A percentile compares a stretch with the other conserved stretches of the same genome.
These are phyloP conservation scores for Trichoderma gamsii DNA, from an alignment of 495 filamentous ascomycete genomes.

Conservation along the genomic window DNA sequence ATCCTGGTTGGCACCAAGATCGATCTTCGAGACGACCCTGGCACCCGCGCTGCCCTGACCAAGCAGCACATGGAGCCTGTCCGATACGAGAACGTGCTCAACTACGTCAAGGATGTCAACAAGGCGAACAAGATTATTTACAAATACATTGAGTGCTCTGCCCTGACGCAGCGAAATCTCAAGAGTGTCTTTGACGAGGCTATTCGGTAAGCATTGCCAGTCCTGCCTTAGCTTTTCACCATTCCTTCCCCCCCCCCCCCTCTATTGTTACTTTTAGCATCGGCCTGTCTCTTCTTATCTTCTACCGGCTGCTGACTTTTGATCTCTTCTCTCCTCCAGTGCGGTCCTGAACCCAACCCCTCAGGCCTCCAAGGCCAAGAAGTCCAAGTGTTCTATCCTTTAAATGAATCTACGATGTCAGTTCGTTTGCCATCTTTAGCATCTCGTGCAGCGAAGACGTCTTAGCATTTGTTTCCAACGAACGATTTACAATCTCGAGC, in stretches of 20 bases:
- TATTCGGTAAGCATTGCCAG: constrained; percentile 60
- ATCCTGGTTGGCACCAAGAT: constrained; percentile 97
- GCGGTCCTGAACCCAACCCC: constrained; percentile 79
- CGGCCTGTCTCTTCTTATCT: neutral
- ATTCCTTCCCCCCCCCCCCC: no score
- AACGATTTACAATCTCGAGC: constrained; percentile 10
- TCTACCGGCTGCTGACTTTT: neutral
- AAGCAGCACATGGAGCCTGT: constrained; percentile 88
- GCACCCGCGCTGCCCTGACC: constrained; percentile 67
- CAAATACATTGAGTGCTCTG: constrained; percentile 98
- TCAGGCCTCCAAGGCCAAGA: constrained; percentile 54
- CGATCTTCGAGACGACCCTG: constrained; percentile 86
- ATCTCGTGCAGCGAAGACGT: constrained; percentile 9
- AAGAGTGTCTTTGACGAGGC: constrained; percentile 98
- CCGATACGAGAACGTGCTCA: constrained; percentile 78
- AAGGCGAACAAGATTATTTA: constrained; percentile 43
- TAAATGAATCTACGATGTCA: constrained; percentile 33
- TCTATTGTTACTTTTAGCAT: neutral
- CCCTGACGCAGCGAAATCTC: constrained; percentile 87
- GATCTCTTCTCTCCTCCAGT: constrained; percentile 34
- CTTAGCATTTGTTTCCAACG: constrained; percentile 5
- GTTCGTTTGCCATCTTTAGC: neutral
- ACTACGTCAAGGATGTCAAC: constrained; percentile 82
- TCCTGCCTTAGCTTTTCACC: no score
- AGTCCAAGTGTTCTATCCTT: constrained; percentile 69